These are phyloP conservation scores for Erodium texanum DNA, from an alignment of 441 rosid genomes.

Conservation along the genomic window DNA sequence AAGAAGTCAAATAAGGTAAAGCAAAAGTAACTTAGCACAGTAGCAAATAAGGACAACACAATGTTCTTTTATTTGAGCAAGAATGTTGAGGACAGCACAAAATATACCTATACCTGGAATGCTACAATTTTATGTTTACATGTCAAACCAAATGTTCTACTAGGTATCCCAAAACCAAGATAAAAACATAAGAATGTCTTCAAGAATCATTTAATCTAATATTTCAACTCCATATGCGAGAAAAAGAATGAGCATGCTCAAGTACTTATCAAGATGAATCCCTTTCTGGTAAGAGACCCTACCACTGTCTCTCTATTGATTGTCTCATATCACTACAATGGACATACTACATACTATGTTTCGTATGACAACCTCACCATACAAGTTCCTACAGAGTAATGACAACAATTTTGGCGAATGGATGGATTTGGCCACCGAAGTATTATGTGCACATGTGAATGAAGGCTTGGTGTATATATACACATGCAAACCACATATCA, in stretches of 20 bases:
- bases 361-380: background rate
- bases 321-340: background rate
- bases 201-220: background rate
- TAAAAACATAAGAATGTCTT: background rate
- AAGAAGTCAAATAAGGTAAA: background rate
- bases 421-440: background rate
- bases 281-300: background rate
- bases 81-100: background rate
- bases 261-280: background rate
- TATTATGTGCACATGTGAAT: background rate
- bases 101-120: background rate
- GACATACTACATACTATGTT: background rate
- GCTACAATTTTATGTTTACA: background rate
- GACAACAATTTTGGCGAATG: background rate
- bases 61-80: background rate
- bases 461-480: background rate
- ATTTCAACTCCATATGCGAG: background rate
- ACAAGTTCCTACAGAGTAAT: background rate
- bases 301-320: background rate
- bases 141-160: background rate
- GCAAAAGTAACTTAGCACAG: background rate
- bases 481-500: background rate
- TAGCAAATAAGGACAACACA: background rate
- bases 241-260: background rate
- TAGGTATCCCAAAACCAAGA: background rate